Evolutionary conservation across 2,329 filamentous ascomycete genomes (phyloP).

Genomic region (Macrophomina pseudophaseolina): DNA sequence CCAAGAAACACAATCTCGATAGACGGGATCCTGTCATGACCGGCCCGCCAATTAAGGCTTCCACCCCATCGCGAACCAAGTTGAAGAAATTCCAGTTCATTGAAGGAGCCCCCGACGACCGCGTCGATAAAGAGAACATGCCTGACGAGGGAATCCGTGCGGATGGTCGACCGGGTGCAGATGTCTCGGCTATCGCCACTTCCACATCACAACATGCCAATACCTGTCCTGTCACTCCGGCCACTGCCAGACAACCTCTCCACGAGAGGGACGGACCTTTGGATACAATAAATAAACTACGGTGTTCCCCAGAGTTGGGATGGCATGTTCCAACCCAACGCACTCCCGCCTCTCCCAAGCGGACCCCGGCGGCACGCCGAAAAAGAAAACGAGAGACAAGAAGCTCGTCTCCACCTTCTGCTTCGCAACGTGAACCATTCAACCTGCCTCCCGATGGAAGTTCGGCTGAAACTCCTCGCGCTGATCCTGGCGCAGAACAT

Average conservation of each 20-base stretch:
- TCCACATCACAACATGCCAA: slow-evolving; percentile 36
- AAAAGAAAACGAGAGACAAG: slow-evolving; percentile 48
- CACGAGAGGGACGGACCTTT: slow-evolving; percentile 65
- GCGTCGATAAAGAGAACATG: slow-evolving; percentile 53
- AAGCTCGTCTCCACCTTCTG: slow-evolving; percentile 52
- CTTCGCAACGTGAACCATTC: slow-evolving; percentile 45
- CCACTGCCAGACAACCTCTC: slow-evolving; percentile 63
- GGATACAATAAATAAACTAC: slow-evolving; percentile 50
- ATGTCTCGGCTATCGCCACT: slow-evolving; percentile 32
- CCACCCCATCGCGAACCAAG: slow-evolving; percentile 59
- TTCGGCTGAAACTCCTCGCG: slow-evolving; percentile 47
- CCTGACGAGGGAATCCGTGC: neutral
- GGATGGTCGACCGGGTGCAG: neutral
- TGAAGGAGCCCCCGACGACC: slow-evolving; percentile 40
- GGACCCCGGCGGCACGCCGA: neutral
- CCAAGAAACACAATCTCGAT: slow-evolving; percentile 32
- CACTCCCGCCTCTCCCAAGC: slow-evolving; percentile 45
- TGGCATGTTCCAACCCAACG: slow-evolving; percentile 52
- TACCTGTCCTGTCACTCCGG: slow-evolving; percentile 56
- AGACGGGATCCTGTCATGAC: slow-evolving; percentile 33
- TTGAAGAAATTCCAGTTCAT: slow-evolving; percentile 61
- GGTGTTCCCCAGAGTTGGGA: slow-evolving; percentile 62
- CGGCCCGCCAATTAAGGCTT: slow-evolving; percentile 54
- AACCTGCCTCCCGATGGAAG: slow-evolving; percentile 28
- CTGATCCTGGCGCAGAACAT: slow-evolving; percentile 53